Base-by-base conservation (phyloP, 768 basidiomycete genomes). In the Xanthoconium purpureum region DNA sequence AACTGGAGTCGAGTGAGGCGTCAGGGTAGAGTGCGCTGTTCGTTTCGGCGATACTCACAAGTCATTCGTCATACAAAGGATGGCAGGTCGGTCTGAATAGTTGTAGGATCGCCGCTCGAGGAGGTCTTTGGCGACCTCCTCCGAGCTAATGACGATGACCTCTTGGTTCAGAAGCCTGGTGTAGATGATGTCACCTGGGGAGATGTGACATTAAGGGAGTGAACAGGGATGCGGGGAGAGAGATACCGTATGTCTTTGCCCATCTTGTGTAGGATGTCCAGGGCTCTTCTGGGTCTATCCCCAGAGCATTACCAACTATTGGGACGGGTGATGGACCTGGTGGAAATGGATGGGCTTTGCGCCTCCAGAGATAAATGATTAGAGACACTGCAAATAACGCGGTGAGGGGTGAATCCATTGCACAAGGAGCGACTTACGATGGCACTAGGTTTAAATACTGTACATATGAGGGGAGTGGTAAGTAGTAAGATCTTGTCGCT, bases 301-400 rank as follows among this genome's bases (percentile, higher is more conserved):
- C 73, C 32, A 67, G 47, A n/a, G 65, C 61, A 18, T 68, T 70
- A 7, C 71, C 71, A 28, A 72, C 42, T 47, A 72, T 45, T 32
- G 71, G 71, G 24, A 84, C 63, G 20, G 78, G 78, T 50, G 71
- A 75, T 1, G 84, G 84, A 20, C 83, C 84, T 17, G 78, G 80
- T n/a, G 78, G 79, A 20, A 82, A 71, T 0, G 70, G 33, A 1
- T 45, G 12, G 30, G 32, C 52, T 46, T 39, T 55, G 45, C 56
- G 57, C 45, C 43, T 35, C 59, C 61, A 61, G 42, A 52, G 44
- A 18, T 15, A 62, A 1, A 49, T 55, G 2, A 33, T 47, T 4
- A 66, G 39, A 5, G 54, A 58, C 3, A 57, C 28, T 0, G 40
- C 50, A 5, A 58, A 18, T 12, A 71, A 49, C 13, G 54, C 59